Percentiles rank a stretch among this genome's conserved stretches.
Evolutionary conservation across 768 basidiomycete genomes (phyloP).

Genomic region (Tylopilus sp.): DNA sequence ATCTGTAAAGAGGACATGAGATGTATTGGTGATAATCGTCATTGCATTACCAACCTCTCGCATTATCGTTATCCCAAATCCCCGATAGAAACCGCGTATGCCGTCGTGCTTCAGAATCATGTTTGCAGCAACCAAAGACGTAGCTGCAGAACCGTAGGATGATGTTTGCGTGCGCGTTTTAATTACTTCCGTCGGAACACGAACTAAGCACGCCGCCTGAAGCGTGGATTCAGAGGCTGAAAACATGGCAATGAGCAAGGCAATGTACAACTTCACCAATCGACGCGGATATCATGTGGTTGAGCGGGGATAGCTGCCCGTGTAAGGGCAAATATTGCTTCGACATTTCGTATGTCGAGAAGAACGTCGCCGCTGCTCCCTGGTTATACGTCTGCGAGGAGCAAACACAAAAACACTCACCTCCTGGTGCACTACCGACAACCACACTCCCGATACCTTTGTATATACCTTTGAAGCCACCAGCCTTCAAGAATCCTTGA

Average conservation of each 20-base stretch:
- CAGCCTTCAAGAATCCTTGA: constrained; percentile 80
- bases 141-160: constrained; percentile 59
- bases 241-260: constrained; percentile 5
- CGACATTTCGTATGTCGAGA: constrained; percentile 87
- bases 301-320: constrained; percentile 59
- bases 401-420: constrained; percentile 41
- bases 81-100: constrained; percentile 78
- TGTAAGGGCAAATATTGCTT: constrained; percentile 71
- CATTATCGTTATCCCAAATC: constrained; percentile 77
- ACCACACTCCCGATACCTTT: constrained; percentile 92
- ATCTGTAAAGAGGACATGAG: constrained; percentile 51
- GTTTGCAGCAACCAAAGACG: constrained; percentile 59
- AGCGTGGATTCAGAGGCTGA: constrained; percentile 7
- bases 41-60: constrained; percentile 45
- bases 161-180: constrained; percentile 91
- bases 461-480: constrained; percentile 90
- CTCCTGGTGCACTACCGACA: constrained; percentile 94
- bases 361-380: constrained; percentile 83
- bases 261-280: constrained; percentile 51
- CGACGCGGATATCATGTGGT: constrained; percentile 58
- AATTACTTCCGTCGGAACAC: constrained; percentile 95
- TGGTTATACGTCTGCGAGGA: background rate
- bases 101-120: constrained; percentile 62
- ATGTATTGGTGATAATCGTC: background rate
- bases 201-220: constrained; percentile 85